Conservation (phyloP, 2,329 filamentous ascomycete genomes). For the Fusarium sp. region DNA sequence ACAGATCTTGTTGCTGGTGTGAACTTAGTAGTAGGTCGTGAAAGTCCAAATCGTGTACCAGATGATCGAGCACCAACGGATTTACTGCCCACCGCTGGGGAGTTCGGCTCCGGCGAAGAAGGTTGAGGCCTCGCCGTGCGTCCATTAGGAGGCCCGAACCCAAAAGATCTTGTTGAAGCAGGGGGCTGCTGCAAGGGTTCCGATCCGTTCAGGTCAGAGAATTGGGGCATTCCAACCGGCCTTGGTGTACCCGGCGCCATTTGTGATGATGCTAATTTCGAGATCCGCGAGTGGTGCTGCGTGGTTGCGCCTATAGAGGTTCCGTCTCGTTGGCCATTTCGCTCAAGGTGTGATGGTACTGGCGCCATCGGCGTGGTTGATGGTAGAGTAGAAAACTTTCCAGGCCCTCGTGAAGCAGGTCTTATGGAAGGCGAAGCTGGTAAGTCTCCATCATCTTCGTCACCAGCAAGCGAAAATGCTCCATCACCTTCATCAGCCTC, state of each 20-base stretch:
- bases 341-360: constrained; percentile 59
- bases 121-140: constrained; percentile 22
- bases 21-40: constrained; percentile 20
- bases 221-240: constrained; percentile 9
- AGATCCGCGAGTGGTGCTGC: constrained; percentile 18
- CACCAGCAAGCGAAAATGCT: constrained; percentile 41
- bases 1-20: constrained; percentile 43
- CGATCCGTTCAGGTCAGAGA: constrained; percentile 5
- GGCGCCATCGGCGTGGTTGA: constrained; percentile 61
- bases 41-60: constrained; percentile 25
- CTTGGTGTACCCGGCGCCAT: background rate
- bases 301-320: constrained; percentile 2
- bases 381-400: constrained; percentile 46
- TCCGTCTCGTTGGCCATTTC: constrained; percentile 49
- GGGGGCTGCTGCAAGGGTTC: constrained; percentile 15
- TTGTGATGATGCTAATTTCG: constrained; percentile 17
- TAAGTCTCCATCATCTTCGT: constrained; percentile 46
- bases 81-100: constrained; percentile 28
- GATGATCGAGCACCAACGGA: constrained; percentile 40
- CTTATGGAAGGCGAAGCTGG: constrained; percentile 42
- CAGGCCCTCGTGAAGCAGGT: constrained; percentile 36
- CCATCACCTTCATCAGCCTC: constrained; percentile 51
- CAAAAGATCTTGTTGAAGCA: constrained; percentile 26
- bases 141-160: constrained; percentile 19
- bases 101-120: constrained; percentile 21